Percentiles rank a stretch among this genome's conserved stretches.
Conservation (phyloP, 768 basidiomycete genomes). For the Inosperma sp. region DNA sequence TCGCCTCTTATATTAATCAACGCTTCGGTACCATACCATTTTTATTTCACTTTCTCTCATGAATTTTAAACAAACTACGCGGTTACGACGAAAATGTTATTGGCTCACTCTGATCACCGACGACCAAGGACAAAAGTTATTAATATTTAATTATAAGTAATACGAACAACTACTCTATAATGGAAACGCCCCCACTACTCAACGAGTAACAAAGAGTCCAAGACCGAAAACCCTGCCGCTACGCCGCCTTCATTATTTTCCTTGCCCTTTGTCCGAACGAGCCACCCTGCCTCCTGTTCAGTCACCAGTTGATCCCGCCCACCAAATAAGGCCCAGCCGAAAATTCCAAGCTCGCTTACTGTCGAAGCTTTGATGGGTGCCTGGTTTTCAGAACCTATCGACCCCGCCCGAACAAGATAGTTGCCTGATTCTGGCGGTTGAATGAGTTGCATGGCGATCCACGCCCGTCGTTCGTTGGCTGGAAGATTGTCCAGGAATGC, state of each 20-base stretch:
- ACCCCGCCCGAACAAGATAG: constrained; percentile 74
- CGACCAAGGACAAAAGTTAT: too few relatives aligned
- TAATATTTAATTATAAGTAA: too few relatives aligned
- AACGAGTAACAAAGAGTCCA: constrained; percentile 66
- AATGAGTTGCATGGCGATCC: constrained; percentile 97
- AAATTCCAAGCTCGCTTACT: constrained; percentile 88
- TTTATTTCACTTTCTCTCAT: too few relatives aligned
- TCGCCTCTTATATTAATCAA: too few relatives aligned
- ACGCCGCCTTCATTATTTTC: constrained; percentile 93
- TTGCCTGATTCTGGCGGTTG: constrained; percentile 64
- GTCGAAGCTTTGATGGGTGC: constrained; percentile 58
- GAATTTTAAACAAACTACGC: too few relatives aligned
- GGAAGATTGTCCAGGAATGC: constrained; percentile 64
- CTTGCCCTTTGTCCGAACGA: constrained; percentile 85
- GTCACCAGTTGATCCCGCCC: constrained; percentile 35
- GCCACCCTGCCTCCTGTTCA: constrained; percentile 73
- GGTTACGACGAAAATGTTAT: too few relatives aligned
- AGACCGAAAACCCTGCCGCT: constrained; percentile 73
- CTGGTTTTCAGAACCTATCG: constrained; percentile 28
- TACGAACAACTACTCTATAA: not conserved
- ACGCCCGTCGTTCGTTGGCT: constrained; percentile 63
- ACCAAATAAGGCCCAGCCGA: constrained; percentile 83
- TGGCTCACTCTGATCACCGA: too few relatives aligned
- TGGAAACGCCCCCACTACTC: constrained; percentile 20
- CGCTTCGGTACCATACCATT: too few relatives aligned